Evolutionary conservation across 2,329 filamentous ascomycete species (phyloP).

Genomic region (Monosporascus sp.): DNA sequence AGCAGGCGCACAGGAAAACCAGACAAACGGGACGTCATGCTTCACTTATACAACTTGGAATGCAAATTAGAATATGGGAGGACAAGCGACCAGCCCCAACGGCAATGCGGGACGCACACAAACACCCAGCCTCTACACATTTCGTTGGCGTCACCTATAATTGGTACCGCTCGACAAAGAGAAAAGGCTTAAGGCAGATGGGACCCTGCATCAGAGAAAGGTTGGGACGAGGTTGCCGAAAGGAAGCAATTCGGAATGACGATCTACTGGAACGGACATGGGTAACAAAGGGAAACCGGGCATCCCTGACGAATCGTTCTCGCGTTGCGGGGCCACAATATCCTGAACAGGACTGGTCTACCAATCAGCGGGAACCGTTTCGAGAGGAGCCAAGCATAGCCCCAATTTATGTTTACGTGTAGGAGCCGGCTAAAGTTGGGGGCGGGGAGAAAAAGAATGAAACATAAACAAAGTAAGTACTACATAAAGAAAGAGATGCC

Average conservation of each 20-base stretch:
- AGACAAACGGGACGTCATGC: no score
- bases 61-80: neutral
- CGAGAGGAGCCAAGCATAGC: neutral
- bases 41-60: neutral
- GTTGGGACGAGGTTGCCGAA: neutral
- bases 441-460: neutral
- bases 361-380: neutral
- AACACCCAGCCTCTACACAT: neutral
- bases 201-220: neutral
- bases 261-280: neutral
- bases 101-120: neutral
- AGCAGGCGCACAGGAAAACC: no score
- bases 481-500: no score
- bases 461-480: neutral
- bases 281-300: neutral
- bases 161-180: neutral
- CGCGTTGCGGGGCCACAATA: neutral
- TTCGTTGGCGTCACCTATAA: neutral
- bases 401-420: slow-evolving; percentile 9
- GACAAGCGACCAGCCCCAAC: neutral
- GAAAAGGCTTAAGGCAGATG: neutral
- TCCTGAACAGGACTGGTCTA: neutral
- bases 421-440: neutral
- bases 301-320: neutral
- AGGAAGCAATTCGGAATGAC: neutral